Evolutionary conservation across 2,329 filamentous ascomycete species (phyloP).

Genomic region (Fonsecaea monophora): DNA sequence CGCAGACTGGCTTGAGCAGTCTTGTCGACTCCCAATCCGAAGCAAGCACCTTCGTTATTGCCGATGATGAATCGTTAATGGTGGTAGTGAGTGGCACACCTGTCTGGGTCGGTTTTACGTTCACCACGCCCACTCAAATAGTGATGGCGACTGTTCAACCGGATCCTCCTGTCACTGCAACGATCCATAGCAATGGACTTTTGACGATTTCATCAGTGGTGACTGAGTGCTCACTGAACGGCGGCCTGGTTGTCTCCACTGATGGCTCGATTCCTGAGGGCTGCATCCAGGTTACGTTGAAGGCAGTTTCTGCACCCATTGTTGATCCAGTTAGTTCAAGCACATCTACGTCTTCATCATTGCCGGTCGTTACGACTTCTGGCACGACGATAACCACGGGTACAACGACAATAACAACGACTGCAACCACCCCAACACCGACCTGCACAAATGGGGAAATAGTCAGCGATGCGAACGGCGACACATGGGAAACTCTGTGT

Average conservation of each 20-base stretch:
- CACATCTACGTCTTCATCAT: background rate
- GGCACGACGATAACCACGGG: background rate
- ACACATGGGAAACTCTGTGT: conserved; percentile 18
- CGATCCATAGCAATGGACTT: background rate
- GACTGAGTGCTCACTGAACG: conserved; percentile 4
- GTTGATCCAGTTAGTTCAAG: background rate
- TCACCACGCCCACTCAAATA: conserved; percentile 9
- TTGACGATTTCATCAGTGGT: conserved; percentile 7
- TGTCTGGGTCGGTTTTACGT: conserved; percentile 9
- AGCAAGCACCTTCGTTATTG: conserved; percentile 15
- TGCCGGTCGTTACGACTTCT: background rate
- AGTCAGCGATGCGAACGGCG: background rate
- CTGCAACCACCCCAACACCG: conserved; percentile 4
- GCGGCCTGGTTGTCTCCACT: conserved; percentile 8
- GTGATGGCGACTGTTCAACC: conserved; percentile 10
- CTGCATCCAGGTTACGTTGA: conserved; percentile 1
- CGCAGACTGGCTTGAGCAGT: conserved; percentile 13
- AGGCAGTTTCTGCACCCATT: background rate
- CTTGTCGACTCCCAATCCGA: conserved; percentile 1
- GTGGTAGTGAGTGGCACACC: conserved; percentile 5
- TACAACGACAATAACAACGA: background rate
- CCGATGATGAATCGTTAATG: conserved; percentile 13
- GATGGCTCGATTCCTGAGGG: conserved; percentile 9
- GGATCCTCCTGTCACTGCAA: conserved; percentile 6
- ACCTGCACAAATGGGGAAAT: conserved; percentile 8